Evolutionary conservation across 257 asterid species (phyloP), one percentile per base, ranked within the genome.

Genomic region (Schizonepeta tenuifolia): DNA sequence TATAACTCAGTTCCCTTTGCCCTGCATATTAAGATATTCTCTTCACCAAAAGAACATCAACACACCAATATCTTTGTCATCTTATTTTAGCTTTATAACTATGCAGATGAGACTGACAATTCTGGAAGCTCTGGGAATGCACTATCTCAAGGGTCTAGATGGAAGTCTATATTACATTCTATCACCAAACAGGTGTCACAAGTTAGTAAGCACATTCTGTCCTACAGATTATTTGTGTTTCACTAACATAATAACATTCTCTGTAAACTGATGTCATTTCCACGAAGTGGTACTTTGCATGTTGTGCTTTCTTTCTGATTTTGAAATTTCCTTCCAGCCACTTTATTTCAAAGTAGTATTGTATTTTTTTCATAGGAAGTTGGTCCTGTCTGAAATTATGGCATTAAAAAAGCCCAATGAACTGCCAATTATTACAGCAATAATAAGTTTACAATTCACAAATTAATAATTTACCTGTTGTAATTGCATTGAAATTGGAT

Each of bases 161-260:
- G 98, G 98, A 90, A 86, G 81, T 86, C 96, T 67, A 54, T 93
- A 24, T 63, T 93, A 59, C 88, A 86, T 78, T 86, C 96, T 67
- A 80, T 93, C 72, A 84, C 90, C 68, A 93, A 89, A 81, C 98
- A 93, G 75, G 95, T 93, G 79, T 89, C 97, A 50, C 98, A 93
- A 96, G 98, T 93, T 84, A 43, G 96, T 78, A 50, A 78, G 72
- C 67, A 28, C 79, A 50, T 59, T 64, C 75, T 73, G 21, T 56
- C 72, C 44, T 71, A 41, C 64, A 51, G 57, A 2, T 65, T 54
- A 47, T 79, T 33, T 31, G 26, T 71, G 50, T 62, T 63, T 61
- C 35, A 49, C 70, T 67, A 26, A 50, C 56, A 26, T n/a, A n/a
- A n/a, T n/a, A n/a, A n/a, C n/a, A n/a, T 55, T 79, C 64, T 51